Conservation (phyloP, 192 early-diverging fungal species). For the Rhizophagus sp. region DNA sequence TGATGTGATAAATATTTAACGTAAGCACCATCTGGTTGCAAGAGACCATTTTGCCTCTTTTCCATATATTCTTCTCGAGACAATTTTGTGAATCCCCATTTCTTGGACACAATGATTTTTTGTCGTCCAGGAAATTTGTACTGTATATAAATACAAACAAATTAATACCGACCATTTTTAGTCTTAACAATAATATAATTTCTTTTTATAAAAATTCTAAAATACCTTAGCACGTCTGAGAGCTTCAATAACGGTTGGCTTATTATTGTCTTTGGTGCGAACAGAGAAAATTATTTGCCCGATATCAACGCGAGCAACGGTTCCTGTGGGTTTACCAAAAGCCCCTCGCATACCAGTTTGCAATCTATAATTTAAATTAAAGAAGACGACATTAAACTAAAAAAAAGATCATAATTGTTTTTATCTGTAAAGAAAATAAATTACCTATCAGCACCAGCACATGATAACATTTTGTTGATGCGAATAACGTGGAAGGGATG, state of each 20-base stretch:
- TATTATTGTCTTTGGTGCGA: conserved; percentile 93
- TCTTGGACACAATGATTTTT: conserved; percentile 99
- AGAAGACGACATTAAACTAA: background rate
- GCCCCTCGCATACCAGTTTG: conserved; percentile 99
- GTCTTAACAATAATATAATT: too few species aligned
- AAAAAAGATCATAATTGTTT: background rate
- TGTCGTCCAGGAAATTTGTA: conserved; percentile 99
- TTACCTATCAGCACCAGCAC: conserved; percentile 95
- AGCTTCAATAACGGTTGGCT: conserved; percentile 89
- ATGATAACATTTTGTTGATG: conserved; percentile 99
- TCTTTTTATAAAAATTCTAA: background rate
- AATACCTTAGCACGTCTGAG: conserved; percentile 44
- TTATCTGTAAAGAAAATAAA: background rate
- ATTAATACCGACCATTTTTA: background rate
- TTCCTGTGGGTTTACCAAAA: conserved; percentile 94
- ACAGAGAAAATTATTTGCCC: conserved; percentile 96
- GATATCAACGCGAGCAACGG: conserved; percentile 97
- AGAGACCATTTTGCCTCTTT: conserved; percentile 68
- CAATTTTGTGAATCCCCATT: conserved; percentile 99
- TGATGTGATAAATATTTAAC: conserved; percentile 92
- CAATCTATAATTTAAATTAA: conserved; percentile 54
- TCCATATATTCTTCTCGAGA: conserved; percentile 87
- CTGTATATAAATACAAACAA: conserved; percentile 40
- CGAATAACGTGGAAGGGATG: conserved; percentile 99
- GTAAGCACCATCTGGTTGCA: conserved; percentile 92